phyloP scores from a whole-genome alignment of 148 eudicot species.

The Persicaria tinctoria region DNA sequence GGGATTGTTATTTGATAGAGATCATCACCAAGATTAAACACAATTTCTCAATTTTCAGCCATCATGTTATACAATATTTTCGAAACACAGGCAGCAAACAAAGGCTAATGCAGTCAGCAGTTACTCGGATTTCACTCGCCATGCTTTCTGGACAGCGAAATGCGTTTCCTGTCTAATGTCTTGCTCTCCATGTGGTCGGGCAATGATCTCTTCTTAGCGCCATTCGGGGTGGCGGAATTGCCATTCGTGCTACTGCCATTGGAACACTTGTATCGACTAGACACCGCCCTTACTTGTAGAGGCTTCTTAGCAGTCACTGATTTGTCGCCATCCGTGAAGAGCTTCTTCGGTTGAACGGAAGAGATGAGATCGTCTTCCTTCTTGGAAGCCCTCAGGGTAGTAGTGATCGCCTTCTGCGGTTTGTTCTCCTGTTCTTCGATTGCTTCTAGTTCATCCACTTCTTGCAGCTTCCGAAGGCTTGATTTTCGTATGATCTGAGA shows the following conservation, averaged over 20 bases:
- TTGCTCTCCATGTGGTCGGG: conserved; percentile 51
- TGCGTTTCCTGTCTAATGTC: conserved; percentile 47
- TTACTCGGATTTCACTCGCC: conserved; percentile 15
- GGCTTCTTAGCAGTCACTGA: conserved; percentile 48
- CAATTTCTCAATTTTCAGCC: neutral
- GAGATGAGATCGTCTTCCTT: conserved; percentile 49
- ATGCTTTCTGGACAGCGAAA: conserved; percentile 36
- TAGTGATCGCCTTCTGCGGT: conserved; percentile 31
- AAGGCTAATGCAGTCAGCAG: neutral
- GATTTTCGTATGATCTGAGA: conserved; percentile 56
- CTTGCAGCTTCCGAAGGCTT: conserved; percentile 67
- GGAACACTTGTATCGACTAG: conserved; percentile 63
- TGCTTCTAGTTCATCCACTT: conserved; percentile 55
- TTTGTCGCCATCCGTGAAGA: conserved; percentile 62
- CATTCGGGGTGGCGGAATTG: conserved; percentile 39
- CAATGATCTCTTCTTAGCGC: conserved; percentile 57
- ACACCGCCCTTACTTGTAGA: conserved; percentile 58
- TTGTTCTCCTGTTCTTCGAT: conserved; percentile 44
- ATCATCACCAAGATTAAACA: neutral
- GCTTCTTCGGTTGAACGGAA: conserved; percentile 72
- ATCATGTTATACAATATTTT: too few relatives aligned
- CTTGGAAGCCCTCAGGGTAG: conserved; percentile 51
- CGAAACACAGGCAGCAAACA: neutral
- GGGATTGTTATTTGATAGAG: neutral
- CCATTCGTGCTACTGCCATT: conserved; percentile 18